A percentile compares a stretch with the other conserved stretches of the same genome.
phyloP scores from a whole-genome alignment of 2,329 filamentous ascomycete genomes.

The Diaporthe sp. region DNA sequence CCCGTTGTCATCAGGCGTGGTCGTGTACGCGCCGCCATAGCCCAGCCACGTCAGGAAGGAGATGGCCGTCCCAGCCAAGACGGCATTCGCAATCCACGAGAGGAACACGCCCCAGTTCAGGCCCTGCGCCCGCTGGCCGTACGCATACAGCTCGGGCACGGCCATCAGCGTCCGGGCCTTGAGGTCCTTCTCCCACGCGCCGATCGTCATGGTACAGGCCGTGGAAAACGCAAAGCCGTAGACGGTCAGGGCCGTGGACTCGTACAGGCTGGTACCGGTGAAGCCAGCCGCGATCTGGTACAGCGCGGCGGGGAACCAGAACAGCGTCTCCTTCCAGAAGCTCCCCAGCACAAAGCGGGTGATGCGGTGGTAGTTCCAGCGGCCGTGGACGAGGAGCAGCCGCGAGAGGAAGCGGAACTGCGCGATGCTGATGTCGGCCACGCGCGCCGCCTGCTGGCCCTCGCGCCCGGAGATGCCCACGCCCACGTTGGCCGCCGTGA shows the following conservation, averaged over 20 bases:
- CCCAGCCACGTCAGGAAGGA: conserved; percentile 71
- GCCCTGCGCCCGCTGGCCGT: conserved; percentile 79
- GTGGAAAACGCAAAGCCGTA: conserved; percentile 96
- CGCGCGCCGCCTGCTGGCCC: conserved; percentile 88
- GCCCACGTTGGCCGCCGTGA: conserved; percentile 86
- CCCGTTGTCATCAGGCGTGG: conserved; percentile 69
- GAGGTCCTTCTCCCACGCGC: conserved; percentile 93
- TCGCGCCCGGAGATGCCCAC: conserved; percentile 95
- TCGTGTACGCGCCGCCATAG: conserved; percentile 62
- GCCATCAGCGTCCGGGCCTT: conserved; percentile 87
- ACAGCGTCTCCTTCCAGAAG: conserved; percentile 90
- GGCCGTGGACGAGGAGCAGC: conserved; percentile 85
- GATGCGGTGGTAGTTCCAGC: conserved; percentile 91
- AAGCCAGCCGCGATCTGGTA: conserved; percentile 89
- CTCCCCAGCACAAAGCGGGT: conserved; percentile 92
- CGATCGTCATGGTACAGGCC: conserved; percentile 85
- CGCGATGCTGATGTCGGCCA: conserved; percentile 91
- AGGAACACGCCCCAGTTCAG: conserved; percentile 82
- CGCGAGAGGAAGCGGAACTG: conserved; percentile 91
- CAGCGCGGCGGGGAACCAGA: conserved; percentile 86
- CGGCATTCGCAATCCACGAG: conserved; percentile 82
- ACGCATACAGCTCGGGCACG: conserved; percentile 89
- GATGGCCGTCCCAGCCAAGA: conserved; percentile 78
- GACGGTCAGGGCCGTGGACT: conserved; percentile 81
- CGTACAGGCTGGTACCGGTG: conserved; percentile 91